These are phyloP conservation scores for Phaffomyces antillensis DNA, from an alignment of 805 yeast genomes.

Conservation along the genomic window DNA sequence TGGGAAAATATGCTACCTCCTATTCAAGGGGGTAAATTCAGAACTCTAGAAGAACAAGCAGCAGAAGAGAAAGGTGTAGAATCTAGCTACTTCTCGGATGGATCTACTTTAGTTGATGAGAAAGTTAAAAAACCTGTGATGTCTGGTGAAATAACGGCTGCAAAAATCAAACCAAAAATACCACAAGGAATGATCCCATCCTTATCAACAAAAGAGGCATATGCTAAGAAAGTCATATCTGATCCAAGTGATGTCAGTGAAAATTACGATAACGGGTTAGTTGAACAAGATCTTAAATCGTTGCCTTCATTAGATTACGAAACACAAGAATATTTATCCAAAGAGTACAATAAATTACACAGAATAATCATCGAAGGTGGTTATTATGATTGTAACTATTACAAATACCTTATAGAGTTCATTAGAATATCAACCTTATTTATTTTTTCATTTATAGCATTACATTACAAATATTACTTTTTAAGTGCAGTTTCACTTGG, in stretches of 20 bases:
- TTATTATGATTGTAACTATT: slow-evolving; percentile 65
- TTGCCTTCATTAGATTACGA: slow-evolving; percentile 61
- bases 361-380: slow-evolving; percentile 46
- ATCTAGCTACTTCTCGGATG: slow-evolving; percentile 1
- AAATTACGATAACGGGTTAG: slow-evolving; percentile 50
- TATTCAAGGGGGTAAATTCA: slow-evolving; percentile 68
- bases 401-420: slow-evolving; percentile 64
- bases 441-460: slow-evolving; percentile 40
- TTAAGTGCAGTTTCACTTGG: slow-evolving; percentile 64
- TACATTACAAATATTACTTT: slow-evolving; percentile 37
- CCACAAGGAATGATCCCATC: slow-evolving; percentile 42
- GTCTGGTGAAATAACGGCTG: slow-evolving; percentile 35
- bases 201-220: slow-evolving; percentile 26
- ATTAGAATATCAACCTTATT: slow-evolving; percentile 52
- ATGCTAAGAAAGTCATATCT: slow-evolving; percentile 30
- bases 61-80: not conserved
- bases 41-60: slow-evolving; percentile 25
- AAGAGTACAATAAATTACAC: slow-evolving; percentile 57
- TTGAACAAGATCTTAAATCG: slow-evolving; percentile 45
- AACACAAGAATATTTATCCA: slow-evolving; percentile 53
- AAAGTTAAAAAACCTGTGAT: slow-evolving; percentile 6
- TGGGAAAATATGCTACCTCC: slow-evolving; percentile 85
- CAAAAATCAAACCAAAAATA: slow-evolving; percentile 40
- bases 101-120: slow-evolving; percentile 4
- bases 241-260: slow-evolving; percentile 50